These are phyloP conservation scores for Macrolepiota dolichaula DNA, from an alignment of 768 basidiomycete species.

Conservation along the genomic window DNA sequence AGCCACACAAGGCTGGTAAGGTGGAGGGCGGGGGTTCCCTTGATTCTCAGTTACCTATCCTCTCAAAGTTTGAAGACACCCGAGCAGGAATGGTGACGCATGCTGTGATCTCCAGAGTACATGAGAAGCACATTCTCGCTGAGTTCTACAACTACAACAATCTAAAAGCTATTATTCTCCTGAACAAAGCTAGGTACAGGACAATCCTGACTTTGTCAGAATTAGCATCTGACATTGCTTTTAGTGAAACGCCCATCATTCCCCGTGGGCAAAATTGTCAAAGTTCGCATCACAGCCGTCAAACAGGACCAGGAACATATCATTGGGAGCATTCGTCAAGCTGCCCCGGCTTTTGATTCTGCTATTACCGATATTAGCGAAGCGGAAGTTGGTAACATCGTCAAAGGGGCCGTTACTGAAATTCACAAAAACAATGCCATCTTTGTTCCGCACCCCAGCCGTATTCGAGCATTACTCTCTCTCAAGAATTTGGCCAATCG, in stretches of 20 bases:
- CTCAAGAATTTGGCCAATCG: constrained; percentile 85
- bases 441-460: constrained; percentile 65
- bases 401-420: constrained; percentile 68
- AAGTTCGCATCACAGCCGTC: constrained; percentile 73
- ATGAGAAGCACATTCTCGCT: constrained; percentile 76
- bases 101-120: constrained; percentile 80
- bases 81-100: constrained; percentile 70
- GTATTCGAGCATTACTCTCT: constrained; percentile 79
- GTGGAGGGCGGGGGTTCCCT: constrained; percentile 40
- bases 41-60: constrained; percentile 71
- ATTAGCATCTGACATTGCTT: not conserved
- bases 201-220: not conserved
- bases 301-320: constrained; percentile 61
- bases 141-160: constrained; percentile 95
- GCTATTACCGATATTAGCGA: constrained; percentile 60
- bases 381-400: constrained; percentile 73
- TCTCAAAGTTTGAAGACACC: constrained; percentile 64
- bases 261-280: constrained; percentile 76
- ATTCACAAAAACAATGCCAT: constrained; percentile 85
- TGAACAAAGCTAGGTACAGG: constrained; percentile 73
- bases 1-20: constrained; percentile 47
- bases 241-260: constrained; percentile 70
- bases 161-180: constrained; percentile 76
- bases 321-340: constrained; percentile 85
- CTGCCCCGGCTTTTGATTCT: constrained; percentile 41